Percentiles rank a stretch among this genome's conserved stretches.
These are phyloP conservation scores for Clavaria fumosa DNA, from an alignment of 768 basidiomycete species.

Conservation along the genomic window DNA sequence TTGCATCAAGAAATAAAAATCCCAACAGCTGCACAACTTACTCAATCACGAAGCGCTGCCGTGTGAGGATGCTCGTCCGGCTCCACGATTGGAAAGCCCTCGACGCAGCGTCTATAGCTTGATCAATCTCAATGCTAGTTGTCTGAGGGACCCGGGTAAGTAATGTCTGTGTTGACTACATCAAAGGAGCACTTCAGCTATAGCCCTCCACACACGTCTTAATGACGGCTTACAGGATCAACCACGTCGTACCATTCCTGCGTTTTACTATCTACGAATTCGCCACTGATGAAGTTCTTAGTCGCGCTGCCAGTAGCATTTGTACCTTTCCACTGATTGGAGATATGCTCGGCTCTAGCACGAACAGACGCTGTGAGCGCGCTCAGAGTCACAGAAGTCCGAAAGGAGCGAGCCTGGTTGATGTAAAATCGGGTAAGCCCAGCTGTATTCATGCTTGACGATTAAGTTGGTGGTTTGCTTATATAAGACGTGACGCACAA, in stretches of 20 bases:
- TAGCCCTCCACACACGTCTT: slow-evolving; percentile 2
- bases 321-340: slow-evolving; percentile 75
- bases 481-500: no score
- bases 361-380: slow-evolving; percentile 41
- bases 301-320: slow-evolving; percentile 73
- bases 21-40: slow-evolving; percentile 23
- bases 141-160: slow-evolving; percentile 87
- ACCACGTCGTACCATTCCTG: slow-evolving; percentile 72
- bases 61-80: slow-evolving; percentile 63
- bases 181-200: slow-evolving; percentile 1
- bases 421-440: slow-evolving; percentile 19
- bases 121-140: slow-evolving; percentile 61
- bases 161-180: slow-evolving; percentile 77
- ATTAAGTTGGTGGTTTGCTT: no score
- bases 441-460: slow-evolving; percentile 19
- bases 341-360: slow-evolving; percentile 52
- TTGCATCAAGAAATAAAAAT: slow-evolving; percentile 4
- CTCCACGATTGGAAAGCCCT: slow-evolving; percentile 86
- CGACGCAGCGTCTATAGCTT: slow-evolving; percentile 71
- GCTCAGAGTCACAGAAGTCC: slow-evolving; percentile 29
- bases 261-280: slow-evolving; percentile 73
- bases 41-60: slow-evolving; percentile 85
- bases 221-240: slow-evolving; percentile 56
- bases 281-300: slow-evolving; percentile 84
- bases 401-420: slow-evolving; percentile 21